Evolutionary conservation across 2,329 filamentous ascomycete genomes (phyloP), one percentile per base, ranked within the genome.

Genomic region (Epichloe aotearoae): DNA sequence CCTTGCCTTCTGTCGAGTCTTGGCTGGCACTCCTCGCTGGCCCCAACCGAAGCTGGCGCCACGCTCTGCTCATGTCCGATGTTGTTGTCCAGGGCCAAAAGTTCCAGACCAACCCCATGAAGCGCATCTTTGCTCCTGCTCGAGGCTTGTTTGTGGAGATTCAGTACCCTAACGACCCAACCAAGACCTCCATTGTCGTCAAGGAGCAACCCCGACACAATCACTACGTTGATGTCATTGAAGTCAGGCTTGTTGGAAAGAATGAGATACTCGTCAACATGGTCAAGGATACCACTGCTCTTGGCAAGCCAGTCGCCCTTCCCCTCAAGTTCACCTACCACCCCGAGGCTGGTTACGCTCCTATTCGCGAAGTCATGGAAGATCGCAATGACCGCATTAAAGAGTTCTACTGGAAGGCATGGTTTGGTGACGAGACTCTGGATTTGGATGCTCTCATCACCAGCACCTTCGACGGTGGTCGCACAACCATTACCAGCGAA

Each of bases 401-500:
- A 76, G 88, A 95, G 69, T 98, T 98, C 68, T 98, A 98, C 77
- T 98, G 95, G 82, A 83, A 84, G 59, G 84, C 94, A 57, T 98
- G 93, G 93, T 98, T 98, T 61, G 93, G 89, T 41, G 79, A 90
- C 53, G 90, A 95, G 62, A 70, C 77, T 42, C 77, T 94, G 47
- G 84, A 94, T 50, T 86, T 96, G 50, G 84, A 96, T 61, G 84
- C 86, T 15, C 76, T 87, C 37, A 86, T 95, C 49, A 90, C 88
- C 5, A 85, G 87, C 63, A 83, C 82, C 58, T 98, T 98, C 63
- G 88, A 93, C 58, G 93, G 93, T 63, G 93, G 93, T 57, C 83
- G 83, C 58, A 80, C 88, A 5, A 88, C 80, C 26, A 90, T 98
- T 58, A 95, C 88, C 4, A 83, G 84, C 53, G 87, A 96, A 66